A percentile compares a stretch with the other conserved stretches of the same genome.
Evolutionary conservation across 1,139 yeast genomes (phyloP).

Genomic region (Taphrina deformans): DNA sequence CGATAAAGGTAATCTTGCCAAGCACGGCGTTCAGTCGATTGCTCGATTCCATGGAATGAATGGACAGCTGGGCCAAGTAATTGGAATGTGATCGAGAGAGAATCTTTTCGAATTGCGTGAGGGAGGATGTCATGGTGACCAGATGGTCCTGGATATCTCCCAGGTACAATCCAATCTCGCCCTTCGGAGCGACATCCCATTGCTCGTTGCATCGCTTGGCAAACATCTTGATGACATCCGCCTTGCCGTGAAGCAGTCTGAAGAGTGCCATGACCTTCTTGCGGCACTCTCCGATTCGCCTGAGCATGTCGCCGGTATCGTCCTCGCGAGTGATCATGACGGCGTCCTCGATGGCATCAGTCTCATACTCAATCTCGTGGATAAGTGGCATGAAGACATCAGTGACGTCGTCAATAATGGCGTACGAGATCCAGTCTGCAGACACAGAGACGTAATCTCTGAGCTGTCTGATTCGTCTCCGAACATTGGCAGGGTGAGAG

Average conservation of each 20-base stretch:
- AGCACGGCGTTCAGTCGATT: conserved; percentile 81
- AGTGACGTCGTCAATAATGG: conserved; percentile 87
- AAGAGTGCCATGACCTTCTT: conserved; percentile 88
- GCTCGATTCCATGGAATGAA: conserved; percentile 82
- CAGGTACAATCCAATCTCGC: conserved; percentile 59
- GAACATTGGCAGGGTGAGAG: conserved; percentile 78
- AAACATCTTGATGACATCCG: conserved; percentile 96
- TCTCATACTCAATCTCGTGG: conserved; percentile 81
- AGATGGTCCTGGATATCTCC: conserved; percentile 99
- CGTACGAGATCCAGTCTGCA: conserved; percentile 93
- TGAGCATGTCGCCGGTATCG: conserved; percentile 62
- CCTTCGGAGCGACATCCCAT: conserved; percentile 48
- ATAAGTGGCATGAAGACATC: conserved; percentile 92
- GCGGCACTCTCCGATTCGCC: conserved; percentile 83
- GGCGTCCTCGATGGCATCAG: conserved; percentile 87
- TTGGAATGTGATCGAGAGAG: conserved; percentile 89
- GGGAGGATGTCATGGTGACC: conserved; percentile 89
- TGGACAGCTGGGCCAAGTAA: conserved; percentile 90
- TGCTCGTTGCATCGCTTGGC: conserved; percentile 91
- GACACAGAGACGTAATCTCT: conserved; percentile 83
- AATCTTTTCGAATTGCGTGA: conserved; percentile 86
- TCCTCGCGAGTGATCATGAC: conserved; percentile 61
- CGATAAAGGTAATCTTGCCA: conserved; percentile 83
- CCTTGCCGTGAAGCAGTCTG: conserved; percentile 88
- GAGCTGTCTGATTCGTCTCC: conserved; percentile 87